Evolutionary conservation across 768 basidiomycete genomes (phyloP).

Genomic region (Panus rudis): DNA sequence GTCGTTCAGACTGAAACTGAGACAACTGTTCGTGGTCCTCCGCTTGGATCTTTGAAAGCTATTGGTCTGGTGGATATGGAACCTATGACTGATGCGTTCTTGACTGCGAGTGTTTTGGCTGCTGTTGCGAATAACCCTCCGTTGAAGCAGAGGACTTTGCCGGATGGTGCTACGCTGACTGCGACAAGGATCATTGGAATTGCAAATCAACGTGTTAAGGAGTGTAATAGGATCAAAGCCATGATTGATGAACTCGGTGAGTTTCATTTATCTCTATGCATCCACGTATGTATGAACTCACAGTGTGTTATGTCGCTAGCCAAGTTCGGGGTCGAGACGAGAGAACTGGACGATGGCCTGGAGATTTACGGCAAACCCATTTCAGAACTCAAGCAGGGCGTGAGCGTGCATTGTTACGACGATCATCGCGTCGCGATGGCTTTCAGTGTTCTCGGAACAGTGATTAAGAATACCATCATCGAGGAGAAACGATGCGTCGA

Average conservation of each 20-base stretch:
- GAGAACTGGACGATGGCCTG: constrained; percentile 89
- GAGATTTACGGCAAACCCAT: constrained; percentile 79
- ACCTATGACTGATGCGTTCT: constrained; percentile 99
- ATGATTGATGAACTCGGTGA: constrained; percentile 94
- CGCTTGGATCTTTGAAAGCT: constrained; percentile 71
- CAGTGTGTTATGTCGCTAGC: constrained; percentile 34
- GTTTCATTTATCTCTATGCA: constrained; percentile 17
- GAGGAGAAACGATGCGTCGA: constrained; percentile 98
- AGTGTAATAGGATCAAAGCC: constrained; percentile 93
- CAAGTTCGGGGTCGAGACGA: constrained; percentile 91
- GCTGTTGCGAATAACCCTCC: constrained; percentile 58
- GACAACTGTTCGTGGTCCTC: constrained; percentile 90
- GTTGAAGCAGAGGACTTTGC: constrained; percentile 41
- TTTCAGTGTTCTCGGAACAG: constrained; percentile 80
- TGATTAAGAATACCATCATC: constrained; percentile 68
- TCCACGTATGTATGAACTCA: not conserved
- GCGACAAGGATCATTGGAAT: constrained; percentile 88
- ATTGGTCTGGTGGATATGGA: constrained; percentile 94
- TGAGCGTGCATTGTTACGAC: constrained; percentile 91
- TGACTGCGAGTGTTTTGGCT: constrained; percentile 89
- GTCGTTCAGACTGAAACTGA: constrained; percentile 83
- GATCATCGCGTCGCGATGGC: constrained; percentile 99
- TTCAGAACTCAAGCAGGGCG: constrained; percentile 54
- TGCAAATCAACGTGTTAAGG: constrained; percentile 97
- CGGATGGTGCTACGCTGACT: constrained; percentile 25